phyloP scores from a whole-genome alignment of 306 rosid species.

The Cucurbita pepo region DNA sequence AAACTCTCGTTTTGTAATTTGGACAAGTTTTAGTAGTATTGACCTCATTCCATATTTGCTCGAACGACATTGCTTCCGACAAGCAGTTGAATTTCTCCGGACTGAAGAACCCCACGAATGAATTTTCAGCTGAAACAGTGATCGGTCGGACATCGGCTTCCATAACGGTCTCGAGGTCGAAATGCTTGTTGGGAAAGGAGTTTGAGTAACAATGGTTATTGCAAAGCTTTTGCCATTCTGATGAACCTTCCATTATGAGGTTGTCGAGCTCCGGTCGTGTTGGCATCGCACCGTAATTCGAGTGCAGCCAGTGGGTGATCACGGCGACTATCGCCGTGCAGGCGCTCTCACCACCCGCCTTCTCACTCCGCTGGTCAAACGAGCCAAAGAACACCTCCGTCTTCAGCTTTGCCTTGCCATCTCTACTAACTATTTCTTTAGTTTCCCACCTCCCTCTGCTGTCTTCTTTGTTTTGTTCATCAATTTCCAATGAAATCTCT shows the following conservation, averaged over 20 bases:
- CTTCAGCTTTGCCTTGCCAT: constrained; percentile 39
- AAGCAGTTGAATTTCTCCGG: constrained; percentile 57
- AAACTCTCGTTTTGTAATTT: constrained; percentile 19
- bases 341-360: constrained; percentile 58
- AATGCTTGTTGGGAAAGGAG: constrained; percentile 51
- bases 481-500: constrained; percentile 1
- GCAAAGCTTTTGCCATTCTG: constrained; percentile 55
- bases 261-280: constrained; percentile 33
- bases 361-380: constrained; percentile 56
- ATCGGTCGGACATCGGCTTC: constrained; percentile 49
- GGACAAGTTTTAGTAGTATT: background rate
- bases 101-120: constrained; percentile 60
- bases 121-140: constrained; percentile 19
- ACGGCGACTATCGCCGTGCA: constrained; percentile 51
- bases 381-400: constrained; percentile 54
- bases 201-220: constrained; percentile 16
- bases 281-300: constrained; percentile 25
- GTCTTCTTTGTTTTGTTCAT: background rate
- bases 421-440: constrained; percentile 41
- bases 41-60: constrained; percentile 52
- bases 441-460: constrained; percentile 21
- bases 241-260: constrained; percentile 56
- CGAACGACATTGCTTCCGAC: constrained; percentile 60
- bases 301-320: constrained; percentile 77
- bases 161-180: constrained; percentile 59